A percentile compares a stretch with the other conserved stretches of the same genome.
Conservation (phyloP, 2,329 filamentous ascomycete genomes). For the Pseudopithomyces chartarum region DNA sequence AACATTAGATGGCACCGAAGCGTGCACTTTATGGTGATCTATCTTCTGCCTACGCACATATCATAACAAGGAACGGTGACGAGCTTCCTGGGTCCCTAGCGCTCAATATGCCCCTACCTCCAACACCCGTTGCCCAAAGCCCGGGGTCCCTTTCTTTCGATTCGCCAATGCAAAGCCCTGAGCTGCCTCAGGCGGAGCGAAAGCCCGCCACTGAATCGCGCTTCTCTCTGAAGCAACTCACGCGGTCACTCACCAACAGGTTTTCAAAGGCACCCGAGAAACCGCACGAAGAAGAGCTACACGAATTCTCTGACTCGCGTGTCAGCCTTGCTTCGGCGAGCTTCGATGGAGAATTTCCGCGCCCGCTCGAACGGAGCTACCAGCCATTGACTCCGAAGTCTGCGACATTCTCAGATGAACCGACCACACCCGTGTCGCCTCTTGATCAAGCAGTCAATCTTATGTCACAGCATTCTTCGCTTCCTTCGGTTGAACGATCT, state of each 20-base stretch:
- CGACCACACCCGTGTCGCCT: slow-evolving; percentile 24
- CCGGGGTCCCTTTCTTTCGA: slow-evolving; percentile 34
- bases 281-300: slow-evolving; percentile 26
- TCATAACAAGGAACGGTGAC: slow-evolving; percentile 30
- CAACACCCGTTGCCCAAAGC: slow-evolving; percentile 31
- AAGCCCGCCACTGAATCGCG: slow-evolving; percentile 29
- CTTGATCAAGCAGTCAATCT: neutral
- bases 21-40: slow-evolving; percentile 37
- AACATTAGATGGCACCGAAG: slow-evolving; percentile 37
- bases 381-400: slow-evolving; percentile 16
- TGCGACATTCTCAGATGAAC: slow-evolving; percentile 24
- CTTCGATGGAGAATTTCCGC: slow-evolving; percentile 24
- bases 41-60: slow-evolving; percentile 30
- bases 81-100: slow-evolving; percentile 17
- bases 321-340: slow-evolving; percentile 15
- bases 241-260: slow-evolving; percentile 33
- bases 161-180: slow-evolving; percentile 31
- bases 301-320: slow-evolving; percentile 22
- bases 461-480: neutral
- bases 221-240: slow-evolving; percentile 39
- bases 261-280: slow-evolving; percentile 22
- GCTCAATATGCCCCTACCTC: slow-evolving; percentile 26
- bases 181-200: slow-evolving; percentile 21
- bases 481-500: slow-evolving; percentile 9
- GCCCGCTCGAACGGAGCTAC: slow-evolving; percentile 26